Conservation (phyloP, 164 flowering plant genomes). For the Paratinospora sagittata region DNA sequence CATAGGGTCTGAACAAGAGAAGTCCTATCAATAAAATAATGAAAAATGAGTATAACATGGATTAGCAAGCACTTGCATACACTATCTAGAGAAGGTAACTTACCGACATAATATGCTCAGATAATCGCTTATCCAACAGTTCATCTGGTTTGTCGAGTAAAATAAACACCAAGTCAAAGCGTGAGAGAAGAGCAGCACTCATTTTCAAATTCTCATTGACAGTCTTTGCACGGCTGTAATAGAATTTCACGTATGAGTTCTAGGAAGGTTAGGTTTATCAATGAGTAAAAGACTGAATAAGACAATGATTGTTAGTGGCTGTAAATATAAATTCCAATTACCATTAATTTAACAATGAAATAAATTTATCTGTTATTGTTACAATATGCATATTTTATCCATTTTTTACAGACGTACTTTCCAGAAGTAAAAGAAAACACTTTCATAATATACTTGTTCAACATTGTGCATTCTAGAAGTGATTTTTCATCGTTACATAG, state of each 20-base stretch:
- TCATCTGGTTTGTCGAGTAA: slow-evolving; percentile 94
- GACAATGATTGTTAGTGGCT: background rate
- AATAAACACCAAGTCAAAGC: slow-evolving; percentile 97
- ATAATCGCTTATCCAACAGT: slow-evolving; percentile 72
- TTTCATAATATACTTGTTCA: background rate
- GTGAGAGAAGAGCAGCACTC: slow-evolving; percentile 91
- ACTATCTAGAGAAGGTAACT: slow-evolving; percentile 27
- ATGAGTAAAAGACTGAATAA: background rate
- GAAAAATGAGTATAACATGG: background rate
- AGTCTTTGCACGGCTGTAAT: slow-evolving; percentile 96
- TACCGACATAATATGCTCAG: slow-evolving; percentile 97
- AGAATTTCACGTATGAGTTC: background rate
- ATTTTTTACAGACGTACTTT: too few species aligned
- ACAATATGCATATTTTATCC: too few species aligned
- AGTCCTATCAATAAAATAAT: too few species aligned
- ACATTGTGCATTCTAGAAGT: background rate
- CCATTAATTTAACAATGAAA: background rate
- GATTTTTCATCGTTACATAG: background rate
- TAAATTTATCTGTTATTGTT: too few species aligned
- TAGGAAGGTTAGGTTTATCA: background rate
- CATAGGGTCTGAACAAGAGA: too few species aligned
- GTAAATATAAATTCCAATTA: background rate
- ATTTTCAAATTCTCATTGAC: slow-evolving; percentile 97
- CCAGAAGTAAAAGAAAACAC: too few species aligned
- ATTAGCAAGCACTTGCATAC: background rate